Conservation (phyloP, 2,329 filamentous ascomycete genomes). For the Claviceps humidiphila region DNA sequence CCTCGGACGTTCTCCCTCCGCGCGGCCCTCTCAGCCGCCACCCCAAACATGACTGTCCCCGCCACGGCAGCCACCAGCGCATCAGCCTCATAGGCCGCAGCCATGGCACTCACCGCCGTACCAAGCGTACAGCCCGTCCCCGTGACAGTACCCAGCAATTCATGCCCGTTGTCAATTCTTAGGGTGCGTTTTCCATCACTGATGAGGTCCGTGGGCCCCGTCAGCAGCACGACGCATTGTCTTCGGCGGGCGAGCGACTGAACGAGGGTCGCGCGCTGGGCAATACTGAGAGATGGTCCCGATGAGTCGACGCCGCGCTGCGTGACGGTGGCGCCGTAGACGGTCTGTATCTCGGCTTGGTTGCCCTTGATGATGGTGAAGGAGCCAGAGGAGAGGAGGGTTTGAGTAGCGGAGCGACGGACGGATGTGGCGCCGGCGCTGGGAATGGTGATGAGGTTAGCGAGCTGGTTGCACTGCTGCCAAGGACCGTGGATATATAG, state of each 20-base stretch:
- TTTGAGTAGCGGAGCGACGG: conserved; percentile 56
- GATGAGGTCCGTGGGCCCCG: conserved; percentile 63
- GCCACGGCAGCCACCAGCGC: conserved; percentile 61
- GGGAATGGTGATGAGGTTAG: not conserved
- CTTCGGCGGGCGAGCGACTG: conserved; percentile 52
- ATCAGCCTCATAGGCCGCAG: conserved; percentile 50
- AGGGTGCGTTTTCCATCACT: conserved; percentile 60
- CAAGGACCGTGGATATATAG: not conserved
- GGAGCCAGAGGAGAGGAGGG: conserved; percentile 59
- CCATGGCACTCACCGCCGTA: conserved; percentile 62
- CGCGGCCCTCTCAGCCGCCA: conserved; percentile 56
- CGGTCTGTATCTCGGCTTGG: conserved; percentile 70
- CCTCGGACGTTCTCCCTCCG: conserved; percentile 54
- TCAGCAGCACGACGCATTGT: conserved; percentile 68
- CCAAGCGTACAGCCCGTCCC: conserved; percentile 79
- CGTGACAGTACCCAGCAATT: conserved; percentile 55
- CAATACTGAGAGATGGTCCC: conserved; percentile 41
- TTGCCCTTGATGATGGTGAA: conserved; percentile 91
- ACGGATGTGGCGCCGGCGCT: conserved; percentile 67
- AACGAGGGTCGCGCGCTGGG: conserved; percentile 47
- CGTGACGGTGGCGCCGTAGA: conserved; percentile 39
- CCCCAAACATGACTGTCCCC: conserved; percentile 63
- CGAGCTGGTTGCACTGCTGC: not conserved
- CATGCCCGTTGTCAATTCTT: conserved; percentile 59
- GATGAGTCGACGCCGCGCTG: conserved; percentile 81